A percentile compares a stretch with the other conserved stretches of the same genome.
phyloP scores from a whole-genome alignment of 257 asterid species.

The Datura wrightii region DNA sequence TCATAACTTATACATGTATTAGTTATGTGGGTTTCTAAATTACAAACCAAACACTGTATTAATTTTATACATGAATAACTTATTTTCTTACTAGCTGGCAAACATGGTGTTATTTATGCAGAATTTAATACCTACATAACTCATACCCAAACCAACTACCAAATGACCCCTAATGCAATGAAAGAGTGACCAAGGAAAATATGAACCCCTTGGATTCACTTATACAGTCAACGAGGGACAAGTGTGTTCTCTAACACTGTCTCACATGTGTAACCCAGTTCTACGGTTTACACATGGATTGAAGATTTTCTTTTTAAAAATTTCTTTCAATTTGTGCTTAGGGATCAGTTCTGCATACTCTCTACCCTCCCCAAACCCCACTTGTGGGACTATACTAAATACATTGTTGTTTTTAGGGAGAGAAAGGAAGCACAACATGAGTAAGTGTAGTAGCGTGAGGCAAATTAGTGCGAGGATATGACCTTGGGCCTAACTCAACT shows the following conservation, averaged over 20 bases:
- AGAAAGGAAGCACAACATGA: neutral
- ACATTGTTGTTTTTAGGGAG: neutral
- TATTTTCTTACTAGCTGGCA: no score
- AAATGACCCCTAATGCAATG: neutral
- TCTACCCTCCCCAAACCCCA: no score
- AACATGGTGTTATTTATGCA: no score
- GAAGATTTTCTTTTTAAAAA: neutral
- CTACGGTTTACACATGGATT: neutral
- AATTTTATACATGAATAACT: no score
- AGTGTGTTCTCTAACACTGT: neutral
- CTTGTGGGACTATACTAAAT: neutral
- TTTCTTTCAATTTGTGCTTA: neutral
- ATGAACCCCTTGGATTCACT: neutral
- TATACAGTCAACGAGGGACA: neutral
- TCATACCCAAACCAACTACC: no score
- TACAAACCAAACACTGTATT: no score
- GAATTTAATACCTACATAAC: no score
- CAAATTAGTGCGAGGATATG: neutral
- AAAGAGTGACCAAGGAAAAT: neutral
- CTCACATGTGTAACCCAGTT: neutral
- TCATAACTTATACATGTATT: no score
- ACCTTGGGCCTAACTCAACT: neutral
- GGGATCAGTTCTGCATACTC: neutral
- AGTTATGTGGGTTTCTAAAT: no score
- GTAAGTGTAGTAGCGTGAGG: neutral